These are phyloP conservation scores for Coniochaeta hoffmannii DNA, from an alignment of 2,329 filamentous ascomycete species.

Conservation along the genomic window DNA sequence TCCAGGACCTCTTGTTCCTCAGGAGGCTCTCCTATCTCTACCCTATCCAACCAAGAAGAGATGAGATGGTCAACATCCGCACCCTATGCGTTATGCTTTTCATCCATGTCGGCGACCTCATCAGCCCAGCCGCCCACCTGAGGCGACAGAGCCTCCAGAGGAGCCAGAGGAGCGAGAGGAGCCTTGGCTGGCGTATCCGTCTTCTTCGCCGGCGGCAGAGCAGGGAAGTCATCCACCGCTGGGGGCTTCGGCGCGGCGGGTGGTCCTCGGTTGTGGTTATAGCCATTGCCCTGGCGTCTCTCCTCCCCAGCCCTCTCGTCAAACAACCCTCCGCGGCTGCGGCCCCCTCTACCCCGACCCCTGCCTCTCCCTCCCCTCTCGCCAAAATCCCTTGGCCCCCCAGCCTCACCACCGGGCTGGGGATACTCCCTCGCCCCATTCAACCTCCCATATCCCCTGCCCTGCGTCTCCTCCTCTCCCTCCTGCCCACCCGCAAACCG, in stretches of 20 bases:
- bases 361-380: conserved; percentile 13
- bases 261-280: conserved; percentile 5
- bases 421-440: background rate
- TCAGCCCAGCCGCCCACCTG: conserved; percentile 47
- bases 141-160: conserved; percentile 26
- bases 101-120: conserved; percentile 47
- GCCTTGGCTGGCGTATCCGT: conserved; percentile 12
- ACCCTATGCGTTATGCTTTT: conserved; percentile 9
- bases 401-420: background rate
- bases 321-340: conserved; percentile 11
- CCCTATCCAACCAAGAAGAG: background rate
- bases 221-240: conserved; percentile 32
- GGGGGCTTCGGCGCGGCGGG: conserved; percentile 17
- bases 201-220: conserved; percentile 25
- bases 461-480: conserved; percentile 7
- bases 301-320: conserved; percentile 8
- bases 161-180: conserved; percentile 5
- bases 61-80: background rate
- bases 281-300: background rate
- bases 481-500: conserved; percentile 29
- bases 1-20: background rate
- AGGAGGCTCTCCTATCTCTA: background rate
- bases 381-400: conserved; percentile 17
- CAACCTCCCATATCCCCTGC: background rate
- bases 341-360: conserved; percentile 13